These are phyloP conservation scores for Lodderomyces theae DNA, from an alignment of 1,139 yeast genomes.

Conservation along the genomic window DNA sequence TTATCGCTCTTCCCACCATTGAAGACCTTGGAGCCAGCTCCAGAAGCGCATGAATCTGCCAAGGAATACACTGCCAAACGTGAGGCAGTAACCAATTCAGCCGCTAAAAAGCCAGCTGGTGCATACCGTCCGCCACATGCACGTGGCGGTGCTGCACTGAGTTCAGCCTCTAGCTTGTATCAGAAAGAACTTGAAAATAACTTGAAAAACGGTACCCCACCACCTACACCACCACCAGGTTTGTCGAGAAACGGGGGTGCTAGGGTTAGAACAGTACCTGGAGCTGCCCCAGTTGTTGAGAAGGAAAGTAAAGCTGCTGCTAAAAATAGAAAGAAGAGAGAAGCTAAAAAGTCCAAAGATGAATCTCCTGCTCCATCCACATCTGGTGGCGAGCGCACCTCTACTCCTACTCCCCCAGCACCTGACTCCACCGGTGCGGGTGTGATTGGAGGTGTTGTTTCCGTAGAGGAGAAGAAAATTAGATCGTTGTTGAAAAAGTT, in stretches of 20 bases:
- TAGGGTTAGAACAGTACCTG: constrained; percentile 38
- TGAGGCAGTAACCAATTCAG: constrained; percentile 34
- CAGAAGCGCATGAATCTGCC: constrained; percentile 68
- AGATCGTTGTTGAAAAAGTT: constrained; percentile 87
- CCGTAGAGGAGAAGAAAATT: constrained; percentile 86
- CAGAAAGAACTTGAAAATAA: constrained; percentile 50
- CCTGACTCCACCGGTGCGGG: constrained; percentile 9
- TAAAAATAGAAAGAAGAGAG: constrained; percentile 78
- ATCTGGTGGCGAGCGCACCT: constrained; percentile 16
- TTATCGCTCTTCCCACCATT: constrained; percentile 59
- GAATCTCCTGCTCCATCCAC: constrained; percentile 16
- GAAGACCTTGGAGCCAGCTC: constrained; percentile 52
- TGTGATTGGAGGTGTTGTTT: constrained; percentile 60
- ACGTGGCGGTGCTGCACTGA: constrained; percentile 41
- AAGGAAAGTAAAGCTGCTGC: constrained; percentile 63
- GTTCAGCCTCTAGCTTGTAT: constrained; percentile 43
- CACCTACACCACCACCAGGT: constrained; percentile 15
- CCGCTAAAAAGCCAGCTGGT: constrained; percentile 61
- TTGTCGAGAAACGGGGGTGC: constrained; percentile 20
- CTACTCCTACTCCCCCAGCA: constrained; percentile 17
- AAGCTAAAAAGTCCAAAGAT: constrained; percentile 50
- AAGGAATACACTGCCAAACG: constrained; percentile 51
- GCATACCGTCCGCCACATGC: constrained; percentile 98
- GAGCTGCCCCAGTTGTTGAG: constrained; percentile 41
- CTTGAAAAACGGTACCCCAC: constrained; percentile 20